A percentile compares a stretch with the other conserved stretches of the same genome.
Evolutionary conservation across 345 rosid species (phyloP).

Genomic region (Durio zibethinus): DNA sequence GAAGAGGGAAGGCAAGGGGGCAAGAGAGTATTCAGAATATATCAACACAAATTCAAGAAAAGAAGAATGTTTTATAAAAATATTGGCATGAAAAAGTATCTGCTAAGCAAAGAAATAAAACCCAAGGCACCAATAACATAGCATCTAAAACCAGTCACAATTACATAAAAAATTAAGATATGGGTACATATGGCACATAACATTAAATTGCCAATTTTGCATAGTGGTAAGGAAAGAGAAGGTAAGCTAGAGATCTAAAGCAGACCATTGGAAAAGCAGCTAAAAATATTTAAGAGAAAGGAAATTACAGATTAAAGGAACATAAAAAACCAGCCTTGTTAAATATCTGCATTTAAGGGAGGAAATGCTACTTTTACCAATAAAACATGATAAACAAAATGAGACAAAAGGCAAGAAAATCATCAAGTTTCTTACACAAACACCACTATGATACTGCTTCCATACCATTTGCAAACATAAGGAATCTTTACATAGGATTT

Average conservation of each 20-base stretch:
- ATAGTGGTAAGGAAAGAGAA: neutral
- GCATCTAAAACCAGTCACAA: neutral
- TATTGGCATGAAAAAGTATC: neutral
- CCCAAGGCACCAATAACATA: neutral
- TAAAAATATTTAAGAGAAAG: neutral
- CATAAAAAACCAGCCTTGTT: neutral
- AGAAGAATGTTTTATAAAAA: neutral
- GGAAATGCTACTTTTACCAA: neutral
- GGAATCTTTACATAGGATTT: neutral
- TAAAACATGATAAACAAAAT: neutral
- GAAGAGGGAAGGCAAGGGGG: neutral
- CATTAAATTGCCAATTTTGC: neutral
- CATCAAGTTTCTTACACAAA: neutral
- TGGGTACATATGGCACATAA: neutral
- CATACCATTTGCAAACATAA: neutral
- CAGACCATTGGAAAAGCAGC: neutral
- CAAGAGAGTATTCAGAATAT: neutral
- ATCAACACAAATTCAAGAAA: slow-evolving; percentile 14
- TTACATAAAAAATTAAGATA: neutral
- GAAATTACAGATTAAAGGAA: neutral
- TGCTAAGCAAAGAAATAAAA: neutral
- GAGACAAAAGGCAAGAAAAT: neutral
- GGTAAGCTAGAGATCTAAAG: neutral
- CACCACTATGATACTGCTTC: neutral
- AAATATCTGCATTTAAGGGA: neutral